These are phyloP conservation scores for Penicillium glabrum DNA, from an alignment of 2,329 filamentous ascomycete genomes.

Conservation along the genomic window DNA sequence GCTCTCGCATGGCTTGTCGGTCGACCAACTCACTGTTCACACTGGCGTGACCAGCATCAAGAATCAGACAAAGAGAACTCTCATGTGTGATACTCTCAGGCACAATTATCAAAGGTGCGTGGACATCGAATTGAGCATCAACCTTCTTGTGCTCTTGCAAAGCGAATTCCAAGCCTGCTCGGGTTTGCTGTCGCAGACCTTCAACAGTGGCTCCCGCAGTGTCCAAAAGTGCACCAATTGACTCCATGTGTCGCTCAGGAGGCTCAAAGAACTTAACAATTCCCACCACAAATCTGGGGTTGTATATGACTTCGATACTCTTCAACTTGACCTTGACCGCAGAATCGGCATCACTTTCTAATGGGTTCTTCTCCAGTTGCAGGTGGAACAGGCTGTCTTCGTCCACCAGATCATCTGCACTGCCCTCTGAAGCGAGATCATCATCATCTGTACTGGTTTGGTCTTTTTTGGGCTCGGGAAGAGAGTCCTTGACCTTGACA, in stretches of 20 bases:
- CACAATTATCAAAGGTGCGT: constrained; percentile 93
- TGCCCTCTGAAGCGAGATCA: constrained; percentile 39
- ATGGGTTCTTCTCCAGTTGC: constrained; percentile 89
- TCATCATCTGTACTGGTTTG: constrained; percentile 30
- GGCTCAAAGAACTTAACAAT: constrained; percentile 95
- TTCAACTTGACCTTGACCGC: constrained; percentile 88
- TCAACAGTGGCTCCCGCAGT: constrained; percentile 94
- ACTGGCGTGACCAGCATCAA: constrained; percentile 94
- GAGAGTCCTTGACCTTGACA: constrained; percentile 88
- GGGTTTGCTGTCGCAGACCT: constrained; percentile 89
- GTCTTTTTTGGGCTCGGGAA: constrained; percentile 52
- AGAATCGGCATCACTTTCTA: constrained; percentile 89
- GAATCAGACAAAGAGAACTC: constrained; percentile 81
- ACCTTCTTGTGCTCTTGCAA: constrained; percentile 97
- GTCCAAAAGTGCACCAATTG: constrained; percentile 93
- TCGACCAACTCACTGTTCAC: constrained; percentile 93
- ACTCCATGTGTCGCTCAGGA: constrained; percentile 97
- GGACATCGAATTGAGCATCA: constrained; percentile 91
- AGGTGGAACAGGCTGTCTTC: constrained; percentile 87
- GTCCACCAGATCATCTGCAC: constrained; percentile 45
- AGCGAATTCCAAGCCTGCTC: constrained; percentile 93
- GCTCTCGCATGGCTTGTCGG: constrained; percentile 80
- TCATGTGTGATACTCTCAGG: constrained; percentile 85
- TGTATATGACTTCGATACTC: constrained; percentile 96
- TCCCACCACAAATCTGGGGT: constrained; percentile 87